Evolutionary conservation across 129 eudicot species (phyloP).

Genomic region (Centaurea solstitialis): DNA sequence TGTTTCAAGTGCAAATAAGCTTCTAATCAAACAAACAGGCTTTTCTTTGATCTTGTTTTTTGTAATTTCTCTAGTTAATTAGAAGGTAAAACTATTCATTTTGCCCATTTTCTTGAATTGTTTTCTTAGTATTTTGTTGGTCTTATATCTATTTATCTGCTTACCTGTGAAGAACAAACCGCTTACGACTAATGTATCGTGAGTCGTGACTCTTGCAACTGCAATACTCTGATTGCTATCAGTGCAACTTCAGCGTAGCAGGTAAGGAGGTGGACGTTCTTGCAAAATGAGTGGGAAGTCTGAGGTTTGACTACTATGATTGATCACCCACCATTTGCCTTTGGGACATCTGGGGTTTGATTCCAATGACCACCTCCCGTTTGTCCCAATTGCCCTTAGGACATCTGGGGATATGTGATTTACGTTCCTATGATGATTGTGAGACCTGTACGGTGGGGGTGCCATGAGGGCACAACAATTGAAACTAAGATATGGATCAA

Average conservation of each 20-base stretch:
- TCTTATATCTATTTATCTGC: background rate
- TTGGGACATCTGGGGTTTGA: no score
- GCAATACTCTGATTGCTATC: background rate
- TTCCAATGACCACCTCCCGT: no score
- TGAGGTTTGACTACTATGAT: background rate
- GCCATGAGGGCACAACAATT: background rate
- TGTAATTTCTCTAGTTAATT: background rate
- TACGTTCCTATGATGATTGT: background rate
- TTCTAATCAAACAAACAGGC: background rate
- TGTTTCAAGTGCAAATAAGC: slow-evolving; percentile 24
- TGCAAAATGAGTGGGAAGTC: background rate
- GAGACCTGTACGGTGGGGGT: background rate
- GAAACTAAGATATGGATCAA: background rate
- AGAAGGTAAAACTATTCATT: background rate
- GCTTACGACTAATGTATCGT: background rate
- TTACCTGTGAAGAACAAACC: background rate
- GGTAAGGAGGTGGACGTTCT: background rate
- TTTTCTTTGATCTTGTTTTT: background rate
- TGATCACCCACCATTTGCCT: background rate
- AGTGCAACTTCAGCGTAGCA: background rate
- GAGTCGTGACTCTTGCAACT: no score
- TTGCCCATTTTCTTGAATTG: background rate
- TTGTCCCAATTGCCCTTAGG: no score
- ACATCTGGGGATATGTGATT: background rate
- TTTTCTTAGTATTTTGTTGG: background rate